A percentile compares a stretch with the other conserved stretches of the same genome.
These are phyloP conservation scores for Aspergillus egyptiacus DNA, from an alignment of 495 filamentous ascomycete species.

Conservation along the genomic window DNA sequence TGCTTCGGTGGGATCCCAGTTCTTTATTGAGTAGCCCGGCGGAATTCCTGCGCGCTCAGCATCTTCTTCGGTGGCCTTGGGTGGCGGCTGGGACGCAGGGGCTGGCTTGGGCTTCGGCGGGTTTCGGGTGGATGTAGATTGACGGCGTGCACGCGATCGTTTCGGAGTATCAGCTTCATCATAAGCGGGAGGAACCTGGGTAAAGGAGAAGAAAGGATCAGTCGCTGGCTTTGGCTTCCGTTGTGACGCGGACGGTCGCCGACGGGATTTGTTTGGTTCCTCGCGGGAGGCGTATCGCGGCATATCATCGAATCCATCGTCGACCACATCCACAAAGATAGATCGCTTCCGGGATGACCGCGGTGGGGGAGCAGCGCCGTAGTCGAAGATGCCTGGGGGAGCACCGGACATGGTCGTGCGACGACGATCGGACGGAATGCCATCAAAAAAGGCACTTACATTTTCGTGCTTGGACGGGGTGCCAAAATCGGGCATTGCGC, in stretches of 20 bases:
- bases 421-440: slow-evolving; percentile 30
- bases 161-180: slow-evolving; percentile 41
- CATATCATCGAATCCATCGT: slow-evolving; percentile 46
- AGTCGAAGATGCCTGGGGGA: slow-evolving; percentile 34
- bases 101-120: slow-evolving; percentile 41
- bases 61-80: slow-evolving; percentile 80
- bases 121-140: slow-evolving; percentile 45
- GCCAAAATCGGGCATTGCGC: slow-evolving; percentile 43
- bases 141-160: slow-evolving; percentile 40
- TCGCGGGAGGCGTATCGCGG: slow-evolving; percentile 23
- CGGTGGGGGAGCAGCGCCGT: slow-evolving; percentile 34
- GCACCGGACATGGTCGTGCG: slow-evolving; percentile 33
- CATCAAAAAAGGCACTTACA: slow-evolving; percentile 53
- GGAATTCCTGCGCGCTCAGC: slow-evolving; percentile 78
- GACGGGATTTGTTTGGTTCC: slow-evolving; percentile 30
- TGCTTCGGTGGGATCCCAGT: slow-evolving; percentile 95
- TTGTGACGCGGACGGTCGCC: slow-evolving; percentile 30
- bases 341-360: slow-evolving; percentile 42
- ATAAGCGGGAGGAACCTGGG: slow-evolving; percentile 39
- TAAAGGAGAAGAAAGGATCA: slow-evolving; percentile 49
- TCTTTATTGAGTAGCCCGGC: slow-evolving; percentile 89
- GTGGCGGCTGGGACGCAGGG: slow-evolving; percentile 41
- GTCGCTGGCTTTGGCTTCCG: slow-evolving; percentile 46
- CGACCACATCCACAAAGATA: slow-evolving; percentile 51
- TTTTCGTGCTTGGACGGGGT: slow-evolving; percentile 49